Evolutionary conservation across 2,329 filamentous ascomycete species (phyloP), one percentile per base, ranked within the genome.

Genomic region (Bertia moriformis): DNA sequence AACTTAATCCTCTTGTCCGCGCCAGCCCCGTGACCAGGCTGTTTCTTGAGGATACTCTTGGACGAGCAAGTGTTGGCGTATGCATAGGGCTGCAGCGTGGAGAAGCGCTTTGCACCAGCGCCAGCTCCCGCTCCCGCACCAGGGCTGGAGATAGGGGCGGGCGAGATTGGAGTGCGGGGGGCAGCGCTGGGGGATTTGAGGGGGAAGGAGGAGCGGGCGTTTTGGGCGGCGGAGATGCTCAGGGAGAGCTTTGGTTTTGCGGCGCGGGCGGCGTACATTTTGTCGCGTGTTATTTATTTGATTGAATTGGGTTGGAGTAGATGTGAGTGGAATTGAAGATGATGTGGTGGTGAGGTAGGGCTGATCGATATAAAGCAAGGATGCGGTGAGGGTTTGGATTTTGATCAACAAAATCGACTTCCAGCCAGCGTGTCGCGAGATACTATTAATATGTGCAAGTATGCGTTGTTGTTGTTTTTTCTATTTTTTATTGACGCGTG

Each of bases 31-130:
- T 10, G 10, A 10, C 10, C n/a, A 7, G 32, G 32, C 15, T 35
- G 32, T 15, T 35, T 35, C 32, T 35, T 35, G 32, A 35, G 32
- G 15, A 35, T 35, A 17, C 32, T 35, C 32, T 35, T 35, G 12
- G 32, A 35, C 7, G 12, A 14, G 15, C 32, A 35, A 13, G 32
- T 10, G 15, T 35, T 35, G 32, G 32, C 15, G 32, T 35, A 35
- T 13, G 12, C 7, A 18, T 35, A 35, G 10, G 15, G 10, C 17
- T 35, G 32, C 10, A 35, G 12, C 7, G 12, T 35, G 10, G 32
- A 35, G 32, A 35, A 35, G 10, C 32, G 10, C 32, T 35, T 35
- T 29, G 10, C 24, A n/a, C n/a, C n/a, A n/a, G n/a, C n/a, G n/a
- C n/a, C n/a, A n/a, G n/a, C n/a, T n/a, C n/a, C n/a, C n/a, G n/a